Base-by-base conservation (phyloP, 2,329 filamentous ascomycete genomes). In the Nemania abortiva region DNA sequence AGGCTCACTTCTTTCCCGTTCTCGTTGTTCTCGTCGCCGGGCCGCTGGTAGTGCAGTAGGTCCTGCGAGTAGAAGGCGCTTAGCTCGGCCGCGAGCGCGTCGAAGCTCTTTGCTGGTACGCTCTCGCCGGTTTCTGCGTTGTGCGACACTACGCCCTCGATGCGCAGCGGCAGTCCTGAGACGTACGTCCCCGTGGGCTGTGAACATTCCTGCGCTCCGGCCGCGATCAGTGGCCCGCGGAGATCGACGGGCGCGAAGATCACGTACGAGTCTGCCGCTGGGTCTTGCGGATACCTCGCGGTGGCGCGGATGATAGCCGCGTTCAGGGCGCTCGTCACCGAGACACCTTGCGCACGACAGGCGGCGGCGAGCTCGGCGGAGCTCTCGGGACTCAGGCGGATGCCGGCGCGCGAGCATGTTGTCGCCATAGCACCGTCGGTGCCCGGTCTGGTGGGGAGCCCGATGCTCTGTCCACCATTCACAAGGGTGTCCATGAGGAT, bases 31-130 rank as follows among this genome's bases (percentile, higher is more conserved):
- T 68, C 73, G 18, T 77, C 61, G 5, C 27, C 24, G 0, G 73
- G 49, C 20, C 57, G 49, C 55, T 65, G 60, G 39, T 79, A 80
- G 50, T 66, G 70, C 15, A 76, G 71, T 20, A 74, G 73, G 39
- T 76, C 74, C 22, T 62, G 61, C 2, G 47, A 42, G 34, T 75
- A 76, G 27, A 72, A 59, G 10, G 52, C 49, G 7, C 62, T 58
- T 18, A 76, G 61, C 24, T 74, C 70, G 3, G 53, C 59, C 1
- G 72, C 66, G 3, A 76, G 59, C 7, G 45, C 45, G 1, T 63
- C 65, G 55, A 76, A 76, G 3, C 37, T 55, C 61, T 73, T 69
- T 2, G 37, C 60, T 1, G 55, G 20, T 15, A 47, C 63, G 20
- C 49, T 54, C 3, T 67, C 42, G 20, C 53, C 61, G 27, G 6